Percentiles rank a stretch among this genome's conserved stretches.
Evolutionary conservation across 2,329 filamentous ascomycete genomes (phyloP).

Genomic region (Colletotrichum tabaci): DNA sequence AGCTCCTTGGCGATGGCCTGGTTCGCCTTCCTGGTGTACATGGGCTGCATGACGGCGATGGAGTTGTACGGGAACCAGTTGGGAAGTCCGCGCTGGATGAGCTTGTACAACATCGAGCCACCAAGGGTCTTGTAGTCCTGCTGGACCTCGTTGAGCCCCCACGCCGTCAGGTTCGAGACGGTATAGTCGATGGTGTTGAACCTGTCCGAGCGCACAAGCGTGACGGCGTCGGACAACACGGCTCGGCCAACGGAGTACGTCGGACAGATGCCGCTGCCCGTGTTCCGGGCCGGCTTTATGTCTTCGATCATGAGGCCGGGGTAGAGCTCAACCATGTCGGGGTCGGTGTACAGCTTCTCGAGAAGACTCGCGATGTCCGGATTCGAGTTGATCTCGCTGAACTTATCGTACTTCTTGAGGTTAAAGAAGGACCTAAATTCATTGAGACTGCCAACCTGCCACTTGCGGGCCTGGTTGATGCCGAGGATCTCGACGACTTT

Average conservation of each 20-base stretch:
- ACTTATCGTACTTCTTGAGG: conserved; percentile 68
- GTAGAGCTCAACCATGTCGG: conserved; percentile 79
- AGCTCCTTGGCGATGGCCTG: conserved; percentile 56
- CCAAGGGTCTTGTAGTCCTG: conserved; percentile 55
- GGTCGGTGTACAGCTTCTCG: conserved; percentile 72
- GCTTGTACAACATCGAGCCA: conserved; percentile 62
- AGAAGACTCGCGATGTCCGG: conserved; percentile 69
- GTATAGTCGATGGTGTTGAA: conserved; percentile 70
- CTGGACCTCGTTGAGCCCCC: conserved; percentile 60
- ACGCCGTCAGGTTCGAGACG: conserved; percentile 58
- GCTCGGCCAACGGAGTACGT: conserved; percentile 69
- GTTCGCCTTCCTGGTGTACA: conserved; percentile 61
- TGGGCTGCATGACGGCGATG: conserved; percentile 60
- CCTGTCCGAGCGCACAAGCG: conserved; percentile 71
- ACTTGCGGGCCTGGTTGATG: conserved; percentile 73
- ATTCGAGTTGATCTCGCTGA: conserved; percentile 72
- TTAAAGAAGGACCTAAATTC: too few relatives aligned
- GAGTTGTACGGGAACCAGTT: conserved; percentile 57
- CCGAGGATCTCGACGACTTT: conserved; percentile 74
- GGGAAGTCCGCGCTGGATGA: conserved; percentile 62
- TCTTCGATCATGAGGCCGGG: conserved; percentile 77
- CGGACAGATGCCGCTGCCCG: conserved; percentile 67
- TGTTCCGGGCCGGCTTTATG: conserved; percentile 63
- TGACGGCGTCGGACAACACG: conserved; percentile 72
- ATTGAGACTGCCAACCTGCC: conserved; percentile 72